Evolutionary conservation across 768 basidiomycete genomes (phyloP), one percentile per base, ranked within the genome.

Genomic region (Leccinum disarticulatum): DNA sequence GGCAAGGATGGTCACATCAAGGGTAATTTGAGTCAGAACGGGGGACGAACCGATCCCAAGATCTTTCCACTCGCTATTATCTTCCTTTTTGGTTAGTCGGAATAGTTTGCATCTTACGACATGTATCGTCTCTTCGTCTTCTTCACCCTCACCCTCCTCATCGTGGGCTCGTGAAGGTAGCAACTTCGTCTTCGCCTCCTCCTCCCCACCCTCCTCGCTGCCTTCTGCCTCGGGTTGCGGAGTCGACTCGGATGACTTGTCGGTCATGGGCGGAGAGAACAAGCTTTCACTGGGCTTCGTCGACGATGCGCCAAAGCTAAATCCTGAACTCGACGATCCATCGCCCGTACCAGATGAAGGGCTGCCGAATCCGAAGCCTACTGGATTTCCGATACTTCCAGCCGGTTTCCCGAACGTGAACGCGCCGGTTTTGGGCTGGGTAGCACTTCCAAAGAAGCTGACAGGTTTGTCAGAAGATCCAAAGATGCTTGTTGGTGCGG

Each of bases 111-210:
- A 73, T 70, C 79, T 83, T 52, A 83, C 77, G 49, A 77, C 73
- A 70, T 88, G 79, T 30, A 75, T 74, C 4, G 88, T 91, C 60
- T 85, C 85, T 67, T 93, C 91, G 43, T 87, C 80, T 69, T 93
- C 88, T 74, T 93, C 91, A 30, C 91, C 91, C 66, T 87, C 87
- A 11, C 91, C 90, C 60, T 90, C 89, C 55, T 77, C 77, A 63
- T 90, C 89, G 61, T 87, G 84, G 56, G 74, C 72, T n/a, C 59
- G 64, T 10, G 60, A 65, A 19, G 70, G 64, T 2, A 71, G 28
- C 4, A 67, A 11, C 28, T 70, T 74, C 13, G 53, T 41, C 3
- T 0, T 11, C 31, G 35, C 33, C 17, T 74, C 76, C 3, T 75
- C 76, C 13, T 74, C 73, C 8, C 73, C 71, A 55, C 65, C 63